Percentiles rank a stretch among this genome's conserved stretches.
These are phyloP conservation scores for Arachis hypogaea DNA, from an alignment of 306 rosid genomes.

Conservation along the genomic window DNA sequence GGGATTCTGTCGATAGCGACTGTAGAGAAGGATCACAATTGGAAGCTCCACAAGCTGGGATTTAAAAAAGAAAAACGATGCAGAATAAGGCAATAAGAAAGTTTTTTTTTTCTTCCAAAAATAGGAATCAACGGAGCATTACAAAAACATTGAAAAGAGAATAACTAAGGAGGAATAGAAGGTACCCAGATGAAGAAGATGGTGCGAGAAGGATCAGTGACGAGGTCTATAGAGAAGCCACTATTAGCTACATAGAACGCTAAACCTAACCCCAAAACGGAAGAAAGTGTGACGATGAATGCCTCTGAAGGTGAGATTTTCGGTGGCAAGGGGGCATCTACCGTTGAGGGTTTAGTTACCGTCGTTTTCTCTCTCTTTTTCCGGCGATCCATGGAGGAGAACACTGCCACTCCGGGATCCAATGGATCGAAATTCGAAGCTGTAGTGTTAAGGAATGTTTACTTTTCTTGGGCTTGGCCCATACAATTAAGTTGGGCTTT, in stretches of 20 bases:
- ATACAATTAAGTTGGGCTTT: neutral
- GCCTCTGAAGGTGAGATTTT: slow-evolving; percentile 37
- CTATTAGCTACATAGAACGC: slow-evolving; percentile 34
- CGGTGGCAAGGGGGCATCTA: neutral
- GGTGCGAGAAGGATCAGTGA: slow-evolving; percentile 47
- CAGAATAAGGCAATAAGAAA: slow-evolving; percentile 13
- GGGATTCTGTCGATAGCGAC: slow-evolving; percentile 44
- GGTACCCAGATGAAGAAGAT: slow-evolving; percentile 50
- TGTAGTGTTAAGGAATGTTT: neutral
- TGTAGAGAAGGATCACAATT: slow-evolving; percentile 40
- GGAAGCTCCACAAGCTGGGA: slow-evolving; percentile 47
- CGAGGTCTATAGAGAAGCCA: slow-evolving; percentile 38
- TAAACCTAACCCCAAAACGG: slow-evolving; percentile 32
- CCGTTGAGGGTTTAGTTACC: slow-evolving; percentile 9
- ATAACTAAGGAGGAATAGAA: neutral
- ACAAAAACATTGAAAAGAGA: too few relatives aligned
- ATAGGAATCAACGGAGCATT: neutral
- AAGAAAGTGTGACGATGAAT: slow-evolving; percentile 21
- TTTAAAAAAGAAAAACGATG: neutral
- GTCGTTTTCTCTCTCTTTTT: slow-evolving; percentile 14
- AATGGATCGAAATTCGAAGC: too few relatives aligned
- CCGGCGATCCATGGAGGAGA: slow-evolving; percentile 39
- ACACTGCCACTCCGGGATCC: neutral
- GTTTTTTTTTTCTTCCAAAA: too few relatives aligned
- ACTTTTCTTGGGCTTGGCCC: slow-evolving; percentile 7